A percentile compares a stretch with the other conserved stretches of the same genome.
Evolutionary conservation across 2,329 filamentous ascomycete genomes (phyloP).

Genomic region (Penicillium crustosum): DNA sequence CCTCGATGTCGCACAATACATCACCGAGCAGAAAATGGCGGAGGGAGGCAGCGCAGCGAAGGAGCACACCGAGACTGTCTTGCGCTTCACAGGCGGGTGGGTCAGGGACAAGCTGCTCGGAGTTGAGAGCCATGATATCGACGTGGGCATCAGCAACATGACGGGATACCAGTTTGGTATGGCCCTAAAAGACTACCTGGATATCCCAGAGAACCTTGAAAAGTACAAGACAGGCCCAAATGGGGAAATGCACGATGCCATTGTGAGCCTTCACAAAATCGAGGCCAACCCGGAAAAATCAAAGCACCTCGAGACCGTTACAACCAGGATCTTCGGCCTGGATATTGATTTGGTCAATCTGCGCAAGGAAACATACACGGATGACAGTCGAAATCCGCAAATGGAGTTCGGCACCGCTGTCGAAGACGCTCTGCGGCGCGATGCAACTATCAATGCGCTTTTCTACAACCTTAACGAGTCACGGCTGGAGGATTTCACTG

Average conservation of each 20-base stretch:
- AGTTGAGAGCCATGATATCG: conserved; percentile 49
- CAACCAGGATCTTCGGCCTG: conserved; percentile 77
- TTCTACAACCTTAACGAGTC: conserved; percentile 90
- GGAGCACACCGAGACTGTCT: conserved; percentile 32
- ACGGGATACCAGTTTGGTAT: conserved; percentile 50
- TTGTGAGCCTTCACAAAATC: conserved; percentile 82
- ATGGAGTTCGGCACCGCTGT: conserved; percentile 91
- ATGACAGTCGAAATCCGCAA: conserved; percentile 84
- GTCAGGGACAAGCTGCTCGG: conserved; percentile 52
- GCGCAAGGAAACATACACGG: conserved; percentile 83
- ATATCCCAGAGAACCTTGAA: conserved; percentile 39
- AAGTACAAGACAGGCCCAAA: conserved; percentile 46
- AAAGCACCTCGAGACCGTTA: conserved; percentile 91
- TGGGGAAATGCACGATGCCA: conserved; percentile 59
- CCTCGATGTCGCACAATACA: conserved; percentile 74
- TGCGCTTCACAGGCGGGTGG: conserved; percentile 53
- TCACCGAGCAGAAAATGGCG: conserved; percentile 49
- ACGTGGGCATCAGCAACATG: conserved; percentile 52
- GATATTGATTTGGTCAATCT: conserved; percentile 95
- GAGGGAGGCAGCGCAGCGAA: conserved; percentile 28
- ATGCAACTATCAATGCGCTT: conserved; percentile 92
- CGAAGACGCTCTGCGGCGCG: conserved; percentile 84
- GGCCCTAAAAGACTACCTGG: conserved; percentile 45
- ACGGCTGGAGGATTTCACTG: conserved; percentile 80
- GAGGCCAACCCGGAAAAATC: conserved; percentile 92